These are phyloP conservation scores for Metschnikowia anglica DNA, from an alignment of 805 yeast genomes.

Conservation along the genomic window DNA sequence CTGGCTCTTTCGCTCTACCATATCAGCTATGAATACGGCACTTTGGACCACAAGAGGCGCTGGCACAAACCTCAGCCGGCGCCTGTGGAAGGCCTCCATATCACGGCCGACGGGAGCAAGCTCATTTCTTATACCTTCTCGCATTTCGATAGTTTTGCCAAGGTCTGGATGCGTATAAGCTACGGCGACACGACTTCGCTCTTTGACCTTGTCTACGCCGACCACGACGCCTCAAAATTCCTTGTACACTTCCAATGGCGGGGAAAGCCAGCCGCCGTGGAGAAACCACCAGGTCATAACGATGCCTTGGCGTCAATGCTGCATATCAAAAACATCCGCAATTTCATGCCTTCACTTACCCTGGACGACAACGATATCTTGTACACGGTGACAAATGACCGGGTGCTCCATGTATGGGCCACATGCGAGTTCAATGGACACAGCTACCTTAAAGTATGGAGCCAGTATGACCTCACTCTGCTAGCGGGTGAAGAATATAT, in stretches of 20 bases:
- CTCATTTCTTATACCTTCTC: constrained; percentile 60
- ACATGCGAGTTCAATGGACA: constrained; percentile 61
- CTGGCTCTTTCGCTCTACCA: constrained; percentile 53
- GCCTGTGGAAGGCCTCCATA: constrained; percentile 55
- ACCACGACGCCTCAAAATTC: constrained; percentile 51
- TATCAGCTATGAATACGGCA: constrained; percentile 47
- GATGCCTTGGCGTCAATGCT: constrained; percentile 26
- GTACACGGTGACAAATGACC: constrained; percentile 64
- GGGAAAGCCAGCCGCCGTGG: background rate
- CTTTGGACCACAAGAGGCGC: constrained; percentile 29
- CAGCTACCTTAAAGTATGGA: constrained; percentile 58
- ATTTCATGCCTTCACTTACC: constrained; percentile 32
- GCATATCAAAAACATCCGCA: constrained; percentile 35
- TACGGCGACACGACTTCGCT: constrained; percentile 58
- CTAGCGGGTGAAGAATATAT: constrained; percentile 7
- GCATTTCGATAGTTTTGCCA: constrained; percentile 62
- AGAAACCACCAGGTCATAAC: constrained; percentile 33
- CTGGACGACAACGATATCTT: constrained; percentile 38
- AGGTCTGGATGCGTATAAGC: constrained; percentile 74
- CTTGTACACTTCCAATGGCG: constrained; percentile 49
- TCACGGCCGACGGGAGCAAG: constrained; percentile 66
- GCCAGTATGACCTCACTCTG: constrained; percentile 36
- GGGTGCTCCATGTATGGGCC: constrained; percentile 65
- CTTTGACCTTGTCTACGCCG: constrained; percentile 67
- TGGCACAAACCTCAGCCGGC: constrained; percentile 58